A percentile compares a stretch with the other conserved stretches of the same genome.
These are phyloP conservation scores for Penicillium sp. DNA, from an alignment of 2,329 filamentous ascomycete species.

Conservation along the genomic window DNA sequence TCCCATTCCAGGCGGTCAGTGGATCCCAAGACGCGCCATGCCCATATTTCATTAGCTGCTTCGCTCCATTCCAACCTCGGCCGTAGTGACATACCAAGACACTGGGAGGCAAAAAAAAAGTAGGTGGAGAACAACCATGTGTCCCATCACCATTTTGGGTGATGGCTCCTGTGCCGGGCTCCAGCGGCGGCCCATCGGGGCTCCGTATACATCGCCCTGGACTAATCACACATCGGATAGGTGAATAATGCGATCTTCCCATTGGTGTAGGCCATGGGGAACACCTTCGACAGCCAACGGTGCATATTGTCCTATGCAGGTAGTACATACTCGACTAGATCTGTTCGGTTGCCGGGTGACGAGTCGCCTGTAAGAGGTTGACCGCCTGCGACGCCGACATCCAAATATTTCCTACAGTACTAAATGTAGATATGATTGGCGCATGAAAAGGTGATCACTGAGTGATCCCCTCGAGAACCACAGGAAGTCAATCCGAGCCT, in stretches of 20 bases:
- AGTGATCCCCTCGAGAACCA: neutral
- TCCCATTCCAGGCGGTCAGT: conserved; percentile 16
- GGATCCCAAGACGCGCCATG: neutral
- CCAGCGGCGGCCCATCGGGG: neutral
- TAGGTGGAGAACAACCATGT: conserved; percentile 20
- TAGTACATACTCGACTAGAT: conserved; percentile 12
- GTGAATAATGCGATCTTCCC: neutral
- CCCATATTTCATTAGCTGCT: conserved; percentile 5
- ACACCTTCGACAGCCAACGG: conserved; percentile 2
- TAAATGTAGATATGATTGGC: neutral
- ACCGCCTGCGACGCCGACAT: conserved; percentile 15
- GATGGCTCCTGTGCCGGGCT: conserved; percentile 3
- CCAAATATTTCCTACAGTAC: neutral
- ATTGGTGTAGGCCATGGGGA: neutral
- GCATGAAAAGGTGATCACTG: neutral
- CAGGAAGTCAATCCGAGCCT: conserved; percentile 8
- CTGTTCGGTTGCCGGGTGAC: conserved; percentile 25
- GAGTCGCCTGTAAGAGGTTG: conserved; percentile 9
- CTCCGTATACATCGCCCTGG: neutral
- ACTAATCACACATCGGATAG: neutral
- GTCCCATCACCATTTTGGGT: conserved; percentile 19
- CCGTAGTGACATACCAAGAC: conserved; percentile 20
- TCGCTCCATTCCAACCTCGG: conserved; percentile 21
- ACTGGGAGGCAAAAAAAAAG: conserved; percentile 10
- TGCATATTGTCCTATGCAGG: neutral